Conservation (phyloP, 495 filamentous ascomycete genomes). For the Neurospora terricola region DNA sequence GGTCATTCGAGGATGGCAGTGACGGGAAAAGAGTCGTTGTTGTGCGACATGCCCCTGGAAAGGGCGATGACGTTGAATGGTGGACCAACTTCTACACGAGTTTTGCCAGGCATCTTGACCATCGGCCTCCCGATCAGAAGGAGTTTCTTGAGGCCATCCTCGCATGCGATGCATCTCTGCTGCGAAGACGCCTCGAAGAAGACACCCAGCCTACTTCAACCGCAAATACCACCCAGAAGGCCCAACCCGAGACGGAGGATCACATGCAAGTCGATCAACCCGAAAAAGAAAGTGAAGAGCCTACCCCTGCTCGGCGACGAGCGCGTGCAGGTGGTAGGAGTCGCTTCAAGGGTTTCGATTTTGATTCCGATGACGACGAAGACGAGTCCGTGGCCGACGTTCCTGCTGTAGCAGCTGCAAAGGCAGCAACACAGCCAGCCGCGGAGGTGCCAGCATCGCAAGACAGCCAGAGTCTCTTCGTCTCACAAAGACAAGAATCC, state of each 20-base stretch:
- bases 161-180: conserved; percentile 55
- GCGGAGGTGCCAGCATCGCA: conserved; percentile 9
- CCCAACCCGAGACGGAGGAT: neutral
- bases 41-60: conserved; percentile 58
- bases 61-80: conserved; percentile 57
- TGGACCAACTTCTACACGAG: conserved; percentile 53
- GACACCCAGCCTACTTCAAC: conserved; percentile 15
- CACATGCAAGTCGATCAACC: conserved; percentile 25
- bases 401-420: neutral
- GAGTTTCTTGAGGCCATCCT: conserved; percentile 91
- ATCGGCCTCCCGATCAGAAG: conserved; percentile 77
- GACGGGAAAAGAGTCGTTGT: conserved; percentile 65
- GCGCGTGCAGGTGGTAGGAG: conserved; percentile 33
- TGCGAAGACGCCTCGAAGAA: conserved; percentile 53
- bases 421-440: neutral
- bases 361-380: conserved; percentile 28
- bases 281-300: conserved; percentile 3
- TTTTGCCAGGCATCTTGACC: conserved; percentile 60
- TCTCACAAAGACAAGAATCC: conserved; percentile 23
- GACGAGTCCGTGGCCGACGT: conserved; percentile 1
- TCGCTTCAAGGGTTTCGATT: conserved; percentile 64
- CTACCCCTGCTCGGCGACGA: conserved; percentile 12
- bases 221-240: conserved; percentile 5
- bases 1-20: conserved; percentile 49
- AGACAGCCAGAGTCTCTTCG: conserved; percentile 17